Evolutionary conservation across 23 red algal species (phyloP), one percentile per base, ranked within the genome.

Genomic region (Porphyridium purpureum): DNA sequence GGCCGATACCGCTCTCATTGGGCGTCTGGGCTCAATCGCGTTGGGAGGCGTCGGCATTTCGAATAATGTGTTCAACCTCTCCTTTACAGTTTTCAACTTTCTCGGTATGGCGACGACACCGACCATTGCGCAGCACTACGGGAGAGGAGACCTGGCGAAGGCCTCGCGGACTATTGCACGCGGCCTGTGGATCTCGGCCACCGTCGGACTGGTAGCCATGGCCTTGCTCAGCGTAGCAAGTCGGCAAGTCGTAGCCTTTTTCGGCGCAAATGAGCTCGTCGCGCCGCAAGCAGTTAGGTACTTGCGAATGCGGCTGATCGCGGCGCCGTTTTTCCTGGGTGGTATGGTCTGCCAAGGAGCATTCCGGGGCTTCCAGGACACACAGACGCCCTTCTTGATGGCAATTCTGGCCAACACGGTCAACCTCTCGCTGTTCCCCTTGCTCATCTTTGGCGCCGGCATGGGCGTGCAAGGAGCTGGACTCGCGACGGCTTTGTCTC

Each of bases 51-150:
- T 95, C 0, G 88, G 88, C 38, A 58, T 95, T 4, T 60, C 68
- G 49, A 95, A 83, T 75, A 95, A 76, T 31, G 67, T 95, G 0
- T 95, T 95, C 26, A 84, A 84, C 67, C 62, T 85, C 22, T 95
- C 81, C 6, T 76, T 84, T 32, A 80, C 75, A 15, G 64, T 71
- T 25, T 95, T 95, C 60, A 80, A 85, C 50, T 83, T 83, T 33
- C 65, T 95, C 14, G 77, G 68, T 29, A 73, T 86, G 68, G 80
- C 70, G n/a, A 75, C 68, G 1, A 86, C 80, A 17, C 72, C 60
- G 15, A 68, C 67, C 24, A 92, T 80, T 25, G 84, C 73, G 30
- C 59, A 59, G 30, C 64, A 62, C 23, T 67, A 30, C 63, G 67
- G 64, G 11, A 47, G 56, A 8, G 33, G 63, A 41, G 59, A 80